Conservation (phyloP, 257 asterid species). For the Jacaranda mimosifolia region DNA sequence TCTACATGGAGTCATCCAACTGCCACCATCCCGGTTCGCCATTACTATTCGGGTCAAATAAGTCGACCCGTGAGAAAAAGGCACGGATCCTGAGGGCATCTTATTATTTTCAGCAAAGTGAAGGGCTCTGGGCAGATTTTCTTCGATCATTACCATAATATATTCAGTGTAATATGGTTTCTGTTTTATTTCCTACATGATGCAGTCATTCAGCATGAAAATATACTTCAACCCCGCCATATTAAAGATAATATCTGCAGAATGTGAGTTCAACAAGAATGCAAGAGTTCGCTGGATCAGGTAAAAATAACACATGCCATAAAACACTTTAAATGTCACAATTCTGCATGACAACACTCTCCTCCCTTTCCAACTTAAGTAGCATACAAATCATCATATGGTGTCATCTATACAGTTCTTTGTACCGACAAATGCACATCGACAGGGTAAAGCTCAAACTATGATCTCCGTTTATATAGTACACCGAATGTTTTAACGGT, state of each 20-base stretch:
- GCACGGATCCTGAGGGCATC: too few relatives aligned
- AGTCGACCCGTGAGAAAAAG: too few relatives aligned
- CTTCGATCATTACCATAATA: too few relatives aligned
- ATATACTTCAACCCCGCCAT: not conserved
- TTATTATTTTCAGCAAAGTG: too few relatives aligned
- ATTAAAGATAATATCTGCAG: not conserved
- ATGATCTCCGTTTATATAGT: conserved; percentile 1
- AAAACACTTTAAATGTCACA: not conserved
- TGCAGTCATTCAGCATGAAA: not conserved
- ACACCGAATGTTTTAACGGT: not conserved
- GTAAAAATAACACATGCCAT: not conserved
- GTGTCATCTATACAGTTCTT: conserved; percentile 25
- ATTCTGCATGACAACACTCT: not conserved
- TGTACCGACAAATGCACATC: conserved; percentile 31
- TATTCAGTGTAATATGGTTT: too few relatives aligned
- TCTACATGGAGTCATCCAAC: too few relatives aligned
- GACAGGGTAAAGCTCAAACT: conserved; percentile 21
- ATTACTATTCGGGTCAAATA: too few relatives aligned
- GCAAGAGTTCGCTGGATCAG: not conserved
- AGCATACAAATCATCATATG: conserved; percentile 23
- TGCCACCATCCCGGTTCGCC: too few relatives aligned
- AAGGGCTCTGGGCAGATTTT: too few relatives aligned
- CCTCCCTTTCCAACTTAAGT: not conserved
- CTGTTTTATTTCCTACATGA: not conserved
- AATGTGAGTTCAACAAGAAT: not conserved